Evolutionary conservation across 2,329 filamentous ascomycete species (phyloP), one percentile per base, ranked within the genome.

Genomic region (Fusarium papillatum): DNA sequence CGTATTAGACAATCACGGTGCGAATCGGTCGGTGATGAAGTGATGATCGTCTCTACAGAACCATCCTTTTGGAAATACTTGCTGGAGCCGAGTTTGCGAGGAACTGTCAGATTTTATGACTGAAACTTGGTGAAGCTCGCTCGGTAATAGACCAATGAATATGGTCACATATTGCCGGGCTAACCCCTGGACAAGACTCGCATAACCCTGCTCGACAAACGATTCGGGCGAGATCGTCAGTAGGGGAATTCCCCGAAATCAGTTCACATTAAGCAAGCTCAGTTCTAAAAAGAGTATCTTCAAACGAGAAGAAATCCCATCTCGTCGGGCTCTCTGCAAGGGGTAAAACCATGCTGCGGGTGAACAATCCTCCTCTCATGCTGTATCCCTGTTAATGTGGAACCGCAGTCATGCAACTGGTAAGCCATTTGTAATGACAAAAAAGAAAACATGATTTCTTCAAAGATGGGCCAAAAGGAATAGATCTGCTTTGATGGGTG

Each of bases 171-270:
- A 62, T 39, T 41, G 5, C 59, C 59, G 59, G 34, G 2, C 46
- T 62, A 60, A 34, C 3, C 24, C 24, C 61, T 70, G 72, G 64
- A 34, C 29, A 31, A 38, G 2, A 41, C 9, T 48, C 46, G 48
- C 13, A 7, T 46, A 10, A 10, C 60, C 39, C 60, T 63, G 26
- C 59, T n/a, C 14, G 38, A 48, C 60, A 46, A 6, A 63, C 36
- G 17, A 36, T 64, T n/a, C 29, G 39, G 29, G 46, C 69, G 26
- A 29, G 64, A 75, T 75, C 72, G 22, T 29, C 17, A 39, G 24
- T 64, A 55, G 24, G 22, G 31, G 16, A 53, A 62, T 11, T 60
- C 50, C 41, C 36, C 36, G 29, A 39, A 61, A 64, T 46, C 24
- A 38, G 50, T 36, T 50, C 29, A 36, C 9, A 53, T 53, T 55